Conservation (phyloP, 78 protist species). For the Planoprotostelium fungivorum region DNA sequence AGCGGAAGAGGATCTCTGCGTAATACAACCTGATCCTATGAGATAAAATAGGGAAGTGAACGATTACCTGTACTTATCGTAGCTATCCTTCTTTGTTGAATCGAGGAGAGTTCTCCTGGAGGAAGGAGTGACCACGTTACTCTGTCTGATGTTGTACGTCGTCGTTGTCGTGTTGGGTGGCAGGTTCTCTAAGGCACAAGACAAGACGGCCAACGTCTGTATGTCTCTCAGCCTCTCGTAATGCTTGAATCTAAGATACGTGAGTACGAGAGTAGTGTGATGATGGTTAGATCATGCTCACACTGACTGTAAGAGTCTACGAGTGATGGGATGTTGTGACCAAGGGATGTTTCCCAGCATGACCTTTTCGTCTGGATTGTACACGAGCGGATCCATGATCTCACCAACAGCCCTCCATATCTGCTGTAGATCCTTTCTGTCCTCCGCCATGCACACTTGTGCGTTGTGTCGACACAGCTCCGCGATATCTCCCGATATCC, state of each 20-base stretch:
- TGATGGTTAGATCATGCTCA: background rate
- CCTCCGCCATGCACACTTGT: background rate
- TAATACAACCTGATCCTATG: constrained; percentile 10
- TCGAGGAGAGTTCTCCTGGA: constrained; percentile 13
- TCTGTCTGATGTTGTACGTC: background rate
- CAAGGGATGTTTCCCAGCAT: background rate
- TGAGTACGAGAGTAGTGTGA: background rate
- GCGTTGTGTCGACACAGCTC: background rate
- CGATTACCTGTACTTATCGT: constrained; percentile 8
- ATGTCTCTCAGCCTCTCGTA: constrained; percentile 36
- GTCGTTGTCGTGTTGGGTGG: background rate
- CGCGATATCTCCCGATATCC: background rate
- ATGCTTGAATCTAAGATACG: constrained; percentile 11
- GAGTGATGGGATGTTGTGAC: constrained; percentile 42
- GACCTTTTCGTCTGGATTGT: background rate
- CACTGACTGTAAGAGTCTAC: constrained; percentile 30
- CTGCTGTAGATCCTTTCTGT: background rate
- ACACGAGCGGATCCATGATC: background rate
- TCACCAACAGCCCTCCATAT: background rate
- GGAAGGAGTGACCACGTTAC: background rate
- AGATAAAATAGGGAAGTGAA: background rate
- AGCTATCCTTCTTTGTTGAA: constrained; percentile 11
- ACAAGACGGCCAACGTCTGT: constrained; percentile 36
- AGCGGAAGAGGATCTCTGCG: constrained; percentile 24
- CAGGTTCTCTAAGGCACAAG: constrained; percentile 11